Conservation (phyloP, 2,329 filamentous ascomycete genomes). For the Leptographium wingfieldii region DNA sequence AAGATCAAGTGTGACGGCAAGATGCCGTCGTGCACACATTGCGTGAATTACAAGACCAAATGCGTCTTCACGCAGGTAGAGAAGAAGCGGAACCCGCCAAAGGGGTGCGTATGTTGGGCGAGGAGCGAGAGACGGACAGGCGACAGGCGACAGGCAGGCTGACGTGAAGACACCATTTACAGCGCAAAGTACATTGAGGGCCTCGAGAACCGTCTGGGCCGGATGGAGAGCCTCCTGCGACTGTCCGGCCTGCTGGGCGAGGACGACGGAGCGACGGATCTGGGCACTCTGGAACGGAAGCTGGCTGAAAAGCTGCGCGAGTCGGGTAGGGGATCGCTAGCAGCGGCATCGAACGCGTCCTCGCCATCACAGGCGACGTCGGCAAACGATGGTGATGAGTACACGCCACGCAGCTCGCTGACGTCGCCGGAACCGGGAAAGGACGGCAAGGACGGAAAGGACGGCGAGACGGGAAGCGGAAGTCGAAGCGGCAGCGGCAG, state of each 20-base stretch:
- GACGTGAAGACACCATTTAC: neutral
- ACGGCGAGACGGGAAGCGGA: conserved; percentile 6
- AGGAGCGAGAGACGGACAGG: neutral
- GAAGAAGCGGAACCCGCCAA: conserved; percentile 95
- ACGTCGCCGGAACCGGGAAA: conserved; percentile 36
- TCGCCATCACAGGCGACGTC: conserved; percentile 37
- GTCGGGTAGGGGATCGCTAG: conserved; percentile 36
- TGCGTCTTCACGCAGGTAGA: conserved; percentile 97
- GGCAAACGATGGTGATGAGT: conserved; percentile 21
- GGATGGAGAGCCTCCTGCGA: conserved; percentile 85
- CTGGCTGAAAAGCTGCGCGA: conserved; percentile 40
- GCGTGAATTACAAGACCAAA: conserved; percentile 94
- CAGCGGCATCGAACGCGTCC: conserved; percentile 34
- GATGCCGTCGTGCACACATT: conserved; percentile 88
- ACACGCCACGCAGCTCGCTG: conserved; percentile 40
- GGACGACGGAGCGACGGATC: conserved; percentile 76
- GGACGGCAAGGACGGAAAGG: conserved; percentile 11
- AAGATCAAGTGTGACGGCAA: conserved; percentile 98
- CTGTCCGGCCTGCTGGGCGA: conserved; percentile 78
- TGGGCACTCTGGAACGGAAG: conserved; percentile 76
- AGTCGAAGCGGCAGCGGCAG: neutral
- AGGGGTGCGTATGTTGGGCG: conserved; percentile 52
- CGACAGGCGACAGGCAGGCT: neutral
- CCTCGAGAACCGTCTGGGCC: conserved; percentile 82
- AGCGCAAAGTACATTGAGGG: conserved; percentile 98